Evolutionary conservation across 495 filamentous ascomycete genomes (phyloP).

Genomic region (Aspergillus affinis): DNA sequence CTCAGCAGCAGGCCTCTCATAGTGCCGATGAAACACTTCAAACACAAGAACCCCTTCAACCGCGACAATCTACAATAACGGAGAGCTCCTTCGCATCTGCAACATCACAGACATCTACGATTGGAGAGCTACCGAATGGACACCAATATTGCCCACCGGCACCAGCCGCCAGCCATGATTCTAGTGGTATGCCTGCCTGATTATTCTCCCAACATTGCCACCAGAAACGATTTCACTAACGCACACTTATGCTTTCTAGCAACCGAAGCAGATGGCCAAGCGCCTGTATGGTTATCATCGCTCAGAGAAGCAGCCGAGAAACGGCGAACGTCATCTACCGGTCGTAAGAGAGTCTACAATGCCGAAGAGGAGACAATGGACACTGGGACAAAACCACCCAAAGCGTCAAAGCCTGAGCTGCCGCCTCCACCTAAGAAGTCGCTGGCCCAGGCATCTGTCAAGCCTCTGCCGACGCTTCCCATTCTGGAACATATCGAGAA

Average conservation of each 20-base stretch:
- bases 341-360: constrained; percentile 28
- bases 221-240: not conserved
- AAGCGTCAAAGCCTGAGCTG: constrained; percentile 21
- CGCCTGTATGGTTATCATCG: constrained; percentile 22
- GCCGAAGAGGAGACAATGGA: constrained; percentile 11
- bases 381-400: constrained; percentile 25
- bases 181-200: not conserved
- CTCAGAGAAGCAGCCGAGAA: constrained; percentile 22
- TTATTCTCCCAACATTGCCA: not conserved
- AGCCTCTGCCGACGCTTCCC: constrained; percentile 40
- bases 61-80: not conserved
- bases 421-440: constrained; percentile 27
- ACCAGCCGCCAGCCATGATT: not conserved
- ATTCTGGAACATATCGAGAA: constrained; percentile 35
- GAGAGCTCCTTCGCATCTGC: not conserved
- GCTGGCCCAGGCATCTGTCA: constrained; percentile 33
- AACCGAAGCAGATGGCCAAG: constrained; percentile 15
- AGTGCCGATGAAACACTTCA: not conserved
- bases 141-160: not conserved
- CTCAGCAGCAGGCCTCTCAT: not conserved
- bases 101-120: not conserved
- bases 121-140: not conserved
- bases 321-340: constrained; percentile 17
- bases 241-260: not conserved
- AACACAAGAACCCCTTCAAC: too few species aligned